phyloP scores from a whole-genome alignment of 345 rosid genomes.

The Camelina neglecta region DNA sequence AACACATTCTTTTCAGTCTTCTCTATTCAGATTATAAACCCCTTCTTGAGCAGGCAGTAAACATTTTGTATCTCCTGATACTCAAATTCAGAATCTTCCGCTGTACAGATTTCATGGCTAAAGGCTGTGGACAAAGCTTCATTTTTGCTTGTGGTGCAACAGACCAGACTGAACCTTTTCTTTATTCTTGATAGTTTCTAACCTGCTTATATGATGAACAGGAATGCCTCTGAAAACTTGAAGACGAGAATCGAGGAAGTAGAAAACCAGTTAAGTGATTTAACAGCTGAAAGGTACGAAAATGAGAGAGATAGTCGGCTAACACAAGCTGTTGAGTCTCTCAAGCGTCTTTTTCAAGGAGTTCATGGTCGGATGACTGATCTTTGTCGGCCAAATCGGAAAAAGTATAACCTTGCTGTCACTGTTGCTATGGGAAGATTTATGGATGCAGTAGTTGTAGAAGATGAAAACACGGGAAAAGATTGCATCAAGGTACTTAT shows the following conservation, averaged over 20 bases:
- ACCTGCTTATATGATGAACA: slow-evolving; percentile 44
- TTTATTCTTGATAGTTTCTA: slow-evolving; percentile 16
- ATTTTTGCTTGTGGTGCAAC: not conserved
- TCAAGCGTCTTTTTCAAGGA: slow-evolving; percentile 89
- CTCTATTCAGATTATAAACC: not conserved
- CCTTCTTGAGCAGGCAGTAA: slow-evolving; percentile 26
- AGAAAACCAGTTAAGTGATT: slow-evolving; percentile 86
- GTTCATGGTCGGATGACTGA: slow-evolving; percentile 99
- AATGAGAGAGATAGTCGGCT: slow-evolving; percentile 87
- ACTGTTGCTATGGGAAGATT: slow-evolving; percentile 99
- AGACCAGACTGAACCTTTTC: not conserved
- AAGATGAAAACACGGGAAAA: slow-evolving; percentile 93
- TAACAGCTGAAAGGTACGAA: slow-evolving; percentile 91
- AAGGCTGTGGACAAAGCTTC: not conserved
- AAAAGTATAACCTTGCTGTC: slow-evolving; percentile 95
- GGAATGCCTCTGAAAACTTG: slow-evolving; percentile 72
- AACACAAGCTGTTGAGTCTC: slow-evolving; percentile 92
- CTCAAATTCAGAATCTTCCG: not conserved
- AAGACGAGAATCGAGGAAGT: slow-evolving; percentile 76
- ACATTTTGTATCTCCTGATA: slow-evolving; percentile 22
- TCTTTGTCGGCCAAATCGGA: slow-evolving; percentile 89
- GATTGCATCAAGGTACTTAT: slow-evolving; percentile 92
- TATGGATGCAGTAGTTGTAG: slow-evolving; percentile 98
- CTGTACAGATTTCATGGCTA: not conserved
- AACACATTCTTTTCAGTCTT: not conserved